A percentile compares a stretch with the other conserved stretches of the same genome.
Conservation (phyloP, 176 grass and related monocot species). For the Urochloa ruziziensis region DNA sequence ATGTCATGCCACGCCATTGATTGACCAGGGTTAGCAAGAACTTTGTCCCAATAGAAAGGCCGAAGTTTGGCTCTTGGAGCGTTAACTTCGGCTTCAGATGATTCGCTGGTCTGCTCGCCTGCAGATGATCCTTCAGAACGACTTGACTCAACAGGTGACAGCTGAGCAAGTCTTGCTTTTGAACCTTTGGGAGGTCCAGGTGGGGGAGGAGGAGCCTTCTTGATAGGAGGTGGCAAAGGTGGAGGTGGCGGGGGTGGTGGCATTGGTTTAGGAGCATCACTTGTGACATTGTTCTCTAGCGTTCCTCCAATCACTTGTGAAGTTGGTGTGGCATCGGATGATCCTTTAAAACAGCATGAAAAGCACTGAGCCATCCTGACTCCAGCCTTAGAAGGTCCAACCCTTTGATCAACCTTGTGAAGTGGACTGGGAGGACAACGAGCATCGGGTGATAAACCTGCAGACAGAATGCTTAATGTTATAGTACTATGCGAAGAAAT, state of each 20-base stretch:
- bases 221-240: conserved; percentile 35
- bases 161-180: conserved; percentile 24
- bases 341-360: conserved; percentile 42
- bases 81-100: conserved; percentile 37
- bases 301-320: conserved; percentile 27
- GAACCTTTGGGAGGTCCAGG: conserved; percentile 36
- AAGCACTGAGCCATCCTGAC: conserved; percentile 27
- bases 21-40: conserved; percentile 78
- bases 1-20: conserved; percentile 95
- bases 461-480: not conserved
- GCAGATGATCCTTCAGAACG: conserved; percentile 49
- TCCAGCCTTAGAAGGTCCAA: conserved; percentile 4
- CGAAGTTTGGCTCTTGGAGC: conserved; percentile 66
- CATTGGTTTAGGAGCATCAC: conserved; percentile 34
- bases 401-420: conserved; percentile 29
- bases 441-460: conserved; percentile 21
- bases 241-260: conserved; percentile 21
- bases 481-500: not conserved
- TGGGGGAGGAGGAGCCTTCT: conserved; percentile 14
- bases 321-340: not conserved
- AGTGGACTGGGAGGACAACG: not conserved
- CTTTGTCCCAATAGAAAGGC: conserved; percentile 95
- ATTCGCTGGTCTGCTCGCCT: conserved; percentile 20
- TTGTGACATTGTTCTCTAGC: conserved; percentile 12
- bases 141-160: conserved; percentile 43